Percentiles rank a stretch among this genome's conserved stretches.
phyloP scores from a whole-genome alignment of 805 yeast species.

The Metschnikowia hibisci region DNA sequence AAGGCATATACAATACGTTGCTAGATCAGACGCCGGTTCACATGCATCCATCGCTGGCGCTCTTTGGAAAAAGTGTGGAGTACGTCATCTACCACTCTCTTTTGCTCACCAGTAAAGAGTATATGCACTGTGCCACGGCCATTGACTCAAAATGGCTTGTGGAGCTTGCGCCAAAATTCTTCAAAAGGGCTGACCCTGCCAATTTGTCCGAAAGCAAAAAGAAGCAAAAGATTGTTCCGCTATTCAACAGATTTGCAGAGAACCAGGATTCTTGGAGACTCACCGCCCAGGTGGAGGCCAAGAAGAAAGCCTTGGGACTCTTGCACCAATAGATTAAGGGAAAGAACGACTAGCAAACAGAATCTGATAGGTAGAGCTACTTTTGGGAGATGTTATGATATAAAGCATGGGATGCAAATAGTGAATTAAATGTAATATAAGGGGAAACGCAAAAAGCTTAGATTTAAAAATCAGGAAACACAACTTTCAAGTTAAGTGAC shows the following conservation, averaged over 20 bases:
- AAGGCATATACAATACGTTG: conserved; percentile 54
- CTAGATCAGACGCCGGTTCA: conserved; percentile 69
- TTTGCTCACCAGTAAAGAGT: conserved; percentile 80
- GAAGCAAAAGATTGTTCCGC: conserved; percentile 67
- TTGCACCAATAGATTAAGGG: conserved; percentile 10
- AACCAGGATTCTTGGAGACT: conserved; percentile 76
- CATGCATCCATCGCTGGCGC: conserved; percentile 82
- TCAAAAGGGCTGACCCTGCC: conserved; percentile 54
- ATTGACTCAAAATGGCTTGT: conserved; percentile 80
- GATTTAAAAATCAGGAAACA: too few species aligned
- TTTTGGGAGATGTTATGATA: too few species aligned
- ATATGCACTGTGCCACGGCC: conserved; percentile 84
- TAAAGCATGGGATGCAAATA: too few species aligned
- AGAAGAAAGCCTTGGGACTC: conserved; percentile 23
- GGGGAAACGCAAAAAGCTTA: too few species aligned
- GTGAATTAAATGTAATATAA: too few species aligned
- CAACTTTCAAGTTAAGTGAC: too few species aligned
- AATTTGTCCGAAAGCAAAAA: conserved; percentile 49
- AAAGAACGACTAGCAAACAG: neutral
- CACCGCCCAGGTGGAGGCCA: conserved; percentile 39
- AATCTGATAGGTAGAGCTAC: too few species aligned
- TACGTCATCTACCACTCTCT: conserved; percentile 80
- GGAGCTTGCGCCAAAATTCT: conserved; percentile 69
- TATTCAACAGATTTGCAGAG: conserved; percentile 55
- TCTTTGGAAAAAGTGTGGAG: conserved; percentile 62